Evolutionary conservation across 2,329 filamentous ascomycete genomes (phyloP).

Genomic region (Aureobasidium melanogenum): DNA sequence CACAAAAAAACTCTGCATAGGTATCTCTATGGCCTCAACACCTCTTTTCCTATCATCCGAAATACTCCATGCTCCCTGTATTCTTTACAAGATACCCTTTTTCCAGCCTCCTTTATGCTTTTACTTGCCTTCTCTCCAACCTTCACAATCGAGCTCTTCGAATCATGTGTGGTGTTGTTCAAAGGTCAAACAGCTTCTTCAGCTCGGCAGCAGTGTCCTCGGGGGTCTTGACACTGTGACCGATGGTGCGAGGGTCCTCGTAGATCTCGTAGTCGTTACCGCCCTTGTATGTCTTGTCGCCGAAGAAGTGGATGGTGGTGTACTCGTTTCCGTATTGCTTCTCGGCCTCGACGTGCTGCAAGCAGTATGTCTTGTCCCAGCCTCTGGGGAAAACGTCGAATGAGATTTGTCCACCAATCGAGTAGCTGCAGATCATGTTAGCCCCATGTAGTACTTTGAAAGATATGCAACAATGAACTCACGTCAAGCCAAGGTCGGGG

Average conservation of each 20-base stretch:
- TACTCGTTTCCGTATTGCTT: constrained; percentile 59
- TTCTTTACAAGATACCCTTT: background rate
- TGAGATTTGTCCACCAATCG: constrained; percentile 93
- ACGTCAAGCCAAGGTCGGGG: constrained; percentile 75
- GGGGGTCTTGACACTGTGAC: constrained; percentile 73
- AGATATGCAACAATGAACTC: constrained; percentile 29
- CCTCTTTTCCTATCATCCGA: background rate
- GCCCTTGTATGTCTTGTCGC: constrained; percentile 84
- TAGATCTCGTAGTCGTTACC: constrained; percentile 98
- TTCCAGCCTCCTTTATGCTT: background rate
- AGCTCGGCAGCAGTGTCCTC: constrained; percentile 74
- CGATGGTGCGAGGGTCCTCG: constrained; percentile 67
- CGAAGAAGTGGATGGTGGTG: constrained; percentile 92
- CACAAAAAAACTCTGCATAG: background rate
- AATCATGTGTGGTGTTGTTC: constrained; percentile 10
- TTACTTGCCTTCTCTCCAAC: background rate
- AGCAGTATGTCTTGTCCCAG: constrained; percentile 99
- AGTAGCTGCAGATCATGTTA: constrained; percentile 50
- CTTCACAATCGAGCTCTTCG: constrained; percentile 6
- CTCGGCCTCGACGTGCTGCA: constrained; percentile 77
- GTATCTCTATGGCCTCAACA: background rate
- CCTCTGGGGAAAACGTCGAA: constrained; percentile 96
- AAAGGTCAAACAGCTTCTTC: constrained; percentile 62
- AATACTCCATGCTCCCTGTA: constrained; percentile 4
- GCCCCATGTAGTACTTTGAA: background rate